Evolutionary conservation across 2,329 filamentous ascomycete species (phyloP).

Genomic region (Verruconis gallopava): DNA sequence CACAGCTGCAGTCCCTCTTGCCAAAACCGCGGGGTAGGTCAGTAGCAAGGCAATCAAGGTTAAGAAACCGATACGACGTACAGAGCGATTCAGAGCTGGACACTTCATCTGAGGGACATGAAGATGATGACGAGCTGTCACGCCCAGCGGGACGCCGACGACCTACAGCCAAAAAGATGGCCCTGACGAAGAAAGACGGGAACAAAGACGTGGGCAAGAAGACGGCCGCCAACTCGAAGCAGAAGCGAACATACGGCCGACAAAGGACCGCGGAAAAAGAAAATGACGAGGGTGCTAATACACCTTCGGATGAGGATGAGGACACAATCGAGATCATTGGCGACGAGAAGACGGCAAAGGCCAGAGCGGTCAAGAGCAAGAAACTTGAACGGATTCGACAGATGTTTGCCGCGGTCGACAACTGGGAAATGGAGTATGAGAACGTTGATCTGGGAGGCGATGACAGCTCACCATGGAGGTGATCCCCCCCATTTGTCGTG

Average conservation of each 20-base stretch:
- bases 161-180: neutral
- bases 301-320: constrained; percentile 18
- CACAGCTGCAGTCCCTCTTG: constrained; percentile 31
- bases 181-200: neutral
- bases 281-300: constrained; percentile 28
- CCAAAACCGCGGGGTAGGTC: constrained; percentile 21
- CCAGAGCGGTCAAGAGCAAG: constrained; percentile 16
- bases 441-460: constrained; percentile 26
- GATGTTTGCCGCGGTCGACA: constrained; percentile 37
- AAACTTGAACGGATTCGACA: constrained; percentile 31
- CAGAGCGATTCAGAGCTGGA: neutral
- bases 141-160: neutral
- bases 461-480: constrained; percentile 29
- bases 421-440: constrained; percentile 39
- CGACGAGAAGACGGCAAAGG: constrained; percentile 23
- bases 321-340: constrained; percentile 15
- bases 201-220: neutral
- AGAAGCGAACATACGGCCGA: constrained; percentile 19
- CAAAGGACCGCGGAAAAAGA: constrained; percentile 13
- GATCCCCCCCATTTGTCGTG: constrained; percentile 2
- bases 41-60: neutral
- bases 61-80: neutral
- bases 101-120: neutral
- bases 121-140: neutral
- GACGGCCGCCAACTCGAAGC: neutral